Conservation (phyloP, 106 monocot species). For the Dioscorea zingiberensis region DNA sequence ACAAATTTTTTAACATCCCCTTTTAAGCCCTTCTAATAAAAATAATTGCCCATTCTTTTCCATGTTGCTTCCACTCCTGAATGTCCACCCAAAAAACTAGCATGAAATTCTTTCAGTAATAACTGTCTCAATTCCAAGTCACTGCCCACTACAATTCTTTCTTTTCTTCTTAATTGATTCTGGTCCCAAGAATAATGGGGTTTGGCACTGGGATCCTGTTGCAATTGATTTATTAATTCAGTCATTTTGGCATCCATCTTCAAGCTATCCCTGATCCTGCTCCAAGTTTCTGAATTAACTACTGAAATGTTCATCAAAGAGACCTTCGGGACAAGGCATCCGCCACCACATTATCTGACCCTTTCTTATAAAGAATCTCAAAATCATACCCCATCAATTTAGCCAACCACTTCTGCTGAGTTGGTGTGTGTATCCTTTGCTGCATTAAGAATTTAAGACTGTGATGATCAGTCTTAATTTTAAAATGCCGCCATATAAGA, state of each 20-base stretch:
- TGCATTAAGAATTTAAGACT: conserved; percentile 2
- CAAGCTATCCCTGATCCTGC: background rate
- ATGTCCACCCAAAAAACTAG: background rate
- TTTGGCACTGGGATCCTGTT: background rate
- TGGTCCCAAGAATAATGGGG: background rate
- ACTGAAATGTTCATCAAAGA: too few relatives aligned
- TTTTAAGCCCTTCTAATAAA: background rate
- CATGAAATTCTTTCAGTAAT: background rate
- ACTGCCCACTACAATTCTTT: background rate
- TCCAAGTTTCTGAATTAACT: too few relatives aligned
- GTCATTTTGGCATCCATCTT: background rate
- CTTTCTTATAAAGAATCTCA: background rate
- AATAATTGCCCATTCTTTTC: background rate
- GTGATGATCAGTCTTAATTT: background rate
- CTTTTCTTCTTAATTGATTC: background rate
- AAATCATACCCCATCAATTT: conserved; percentile 10
- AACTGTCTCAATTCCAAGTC: background rate
- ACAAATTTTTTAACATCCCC: background rate
- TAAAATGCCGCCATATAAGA: conserved; percentile 4
- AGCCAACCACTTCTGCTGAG: conserved; percentile 3
- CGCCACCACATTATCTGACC: background rate
- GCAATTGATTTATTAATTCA: background rate
- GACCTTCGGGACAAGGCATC: background rate
- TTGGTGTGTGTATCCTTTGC: background rate
- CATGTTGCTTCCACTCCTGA: background rate